Base-by-base conservation (phyloP, 108 stramenopile species). In the Pseudonitzschia multiseries region DNA sequence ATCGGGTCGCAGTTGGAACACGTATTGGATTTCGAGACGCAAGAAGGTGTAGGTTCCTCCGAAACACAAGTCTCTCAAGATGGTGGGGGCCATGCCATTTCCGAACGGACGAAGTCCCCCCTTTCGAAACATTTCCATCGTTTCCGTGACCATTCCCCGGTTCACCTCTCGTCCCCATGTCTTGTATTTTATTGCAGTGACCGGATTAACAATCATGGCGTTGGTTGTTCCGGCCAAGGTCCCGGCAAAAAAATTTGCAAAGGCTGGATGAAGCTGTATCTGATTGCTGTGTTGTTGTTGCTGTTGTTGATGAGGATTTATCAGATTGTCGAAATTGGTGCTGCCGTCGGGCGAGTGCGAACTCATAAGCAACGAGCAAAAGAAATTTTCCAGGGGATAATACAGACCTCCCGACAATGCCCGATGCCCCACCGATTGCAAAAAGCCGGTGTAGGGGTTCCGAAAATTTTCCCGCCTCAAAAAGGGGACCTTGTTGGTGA, bases 181-280 rank as follows among this genome's bases (percentile, higher is more conserved):
- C 61, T 80, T 79, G 72, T 86, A 86, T 46, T 83, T 83, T 66
- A 86, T 61, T 29, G 85, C 82, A 4, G 80, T 68, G 8, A 86
- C 17, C 18, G 85, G 85, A 64, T 86, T 86, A 40, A 82, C 46
- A 14, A 86, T 69, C 61, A 67, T 22, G 4, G 85, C 85, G 74
- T 83, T 86, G 52, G 54, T 56, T 8, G 75, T 32, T 10, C 85
- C 85, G n/a, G 85, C 85, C 27, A 77, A 60, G 24, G 80, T 86
- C 48, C 85, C 85, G 0, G 81, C 85, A n/a, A 80, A 31, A 44
- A 86, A 83, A 41, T 79, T 83, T 44, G 59, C 36, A 24, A 79
- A 29, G 48, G 70, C 73, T 18, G 52, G 66, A 27, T 67, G 66
- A 3, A 67, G 43, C 42, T 27, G 46, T 18, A 67, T 28, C 15